Base-by-base conservation (phyloP, 495 filamentous ascomycete genomes). In the Physcia stellaris region DNA sequence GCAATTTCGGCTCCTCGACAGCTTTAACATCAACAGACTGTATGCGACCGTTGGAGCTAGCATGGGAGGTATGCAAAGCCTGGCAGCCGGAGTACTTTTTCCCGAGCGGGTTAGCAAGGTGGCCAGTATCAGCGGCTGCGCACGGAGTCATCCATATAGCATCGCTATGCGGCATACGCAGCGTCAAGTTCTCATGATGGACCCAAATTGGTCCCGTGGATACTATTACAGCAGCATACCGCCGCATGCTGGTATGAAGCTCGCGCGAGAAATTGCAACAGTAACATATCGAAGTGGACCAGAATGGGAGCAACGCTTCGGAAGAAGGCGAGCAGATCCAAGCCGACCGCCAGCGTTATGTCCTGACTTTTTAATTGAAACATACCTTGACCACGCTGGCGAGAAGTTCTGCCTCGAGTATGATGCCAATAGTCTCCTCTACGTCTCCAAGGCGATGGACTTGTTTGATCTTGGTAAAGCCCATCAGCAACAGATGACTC, bases 371-470 rank as follows among this genome's bases (percentile, higher is more conserved):
- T 68, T 96, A 18, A 94, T 99, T 44, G 90, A 99, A 54, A 99
- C 90, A 0, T 99, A 99, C 53, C 73, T 99, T 22, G 90, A 99
- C 57, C 90, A 99, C 52, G 92, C 90, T 2, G 90, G 90, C 30
- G 90, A 99, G 65, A 99, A 99, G 57, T 99, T 92, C 59, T 95
- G 86, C 57, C 68, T 99, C n/a, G 86, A 90, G 42, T 96, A 95
- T 55, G 90, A 99, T 51, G 75, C 90, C 15, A 99, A 99, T 62
- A 94, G 86, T 54, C 67, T 96, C 7, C 68, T 99, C 21, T 99
- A 99, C 55, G 80, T 96, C 22, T 93, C 84, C 49, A 99, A 99
- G 59, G 92, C 92, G 10, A 99, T 99, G 90, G 90, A 96, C 50
- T 68, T 96, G 10, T 99, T 99, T 55, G 90, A 99, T 53, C 71